These are phyloP conservation scores for Huntiella omanensis DNA, from an alignment of 2,329 filamentous ascomycete genomes.

Conservation along the genomic window DNA sequence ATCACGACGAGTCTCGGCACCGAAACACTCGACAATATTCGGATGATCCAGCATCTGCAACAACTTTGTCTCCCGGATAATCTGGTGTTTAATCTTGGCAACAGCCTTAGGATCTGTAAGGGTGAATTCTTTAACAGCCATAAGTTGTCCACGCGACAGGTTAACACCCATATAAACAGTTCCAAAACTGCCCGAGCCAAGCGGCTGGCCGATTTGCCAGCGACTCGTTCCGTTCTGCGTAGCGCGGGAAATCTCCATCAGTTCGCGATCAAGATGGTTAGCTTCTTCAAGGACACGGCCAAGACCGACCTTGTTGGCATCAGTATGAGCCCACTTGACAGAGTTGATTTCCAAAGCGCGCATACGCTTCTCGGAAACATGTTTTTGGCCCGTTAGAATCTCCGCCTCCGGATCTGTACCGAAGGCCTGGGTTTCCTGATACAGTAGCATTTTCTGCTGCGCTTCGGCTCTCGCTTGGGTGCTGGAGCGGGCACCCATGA, in stretches of 20 bases:
- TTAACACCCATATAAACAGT: slow-evolving; percentile 97
- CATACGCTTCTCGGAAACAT: no score
- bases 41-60: slow-evolving; percentile 90
- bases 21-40: slow-evolving; percentile 94
- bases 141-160: slow-evolving; percentile 81
- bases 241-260: slow-evolving; percentile 83
- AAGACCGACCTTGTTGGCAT: slow-evolving; percentile 70
- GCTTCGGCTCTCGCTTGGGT: slow-evolving; percentile 88
- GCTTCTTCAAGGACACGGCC: slow-evolving; percentile 84
- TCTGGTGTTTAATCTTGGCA: slow-evolving; percentile 80
- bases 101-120: slow-evolving; percentile 86
- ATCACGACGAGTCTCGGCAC: slow-evolving; percentile 93
- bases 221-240: slow-evolving; percentile 88
- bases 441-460: slow-evolving; percentile 55
- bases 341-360: no score
- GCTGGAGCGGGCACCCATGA: slow-evolving; percentile 90
- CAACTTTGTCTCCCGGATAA: slow-evolving; percentile 92
- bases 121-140: slow-evolving; percentile 98
- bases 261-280: slow-evolving; percentile 86
- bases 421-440: slow-evolving; percentile 54
- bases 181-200: slow-evolving; percentile 91
- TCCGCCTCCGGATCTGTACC: slow-evolving; percentile 53
- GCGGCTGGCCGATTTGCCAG: slow-evolving; percentile 98
- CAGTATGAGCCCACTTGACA: slow-evolving; percentile 48
- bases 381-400: slow-evolving; percentile 36